A percentile compares a stretch with the other conserved stretches of the same genome.
Conservation (phyloP, 306 rosid species). For the Trifolium dubium region DNA sequence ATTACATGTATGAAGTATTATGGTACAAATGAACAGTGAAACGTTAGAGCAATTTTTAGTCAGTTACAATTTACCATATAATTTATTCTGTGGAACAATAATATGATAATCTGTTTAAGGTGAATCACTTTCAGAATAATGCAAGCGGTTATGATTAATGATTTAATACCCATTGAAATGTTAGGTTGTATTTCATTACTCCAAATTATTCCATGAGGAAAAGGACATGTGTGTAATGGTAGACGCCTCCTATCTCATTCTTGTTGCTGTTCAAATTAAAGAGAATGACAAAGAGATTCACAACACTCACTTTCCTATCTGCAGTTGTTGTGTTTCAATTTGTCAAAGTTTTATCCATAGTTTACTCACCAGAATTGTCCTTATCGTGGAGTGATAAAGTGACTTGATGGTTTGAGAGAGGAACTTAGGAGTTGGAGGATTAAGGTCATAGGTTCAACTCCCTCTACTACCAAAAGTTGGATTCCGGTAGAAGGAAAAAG, state of each 20-base stretch:
- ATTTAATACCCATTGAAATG: neutral
- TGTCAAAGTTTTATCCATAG: slow-evolving; percentile 15
- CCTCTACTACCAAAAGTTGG: too few relatives aligned
- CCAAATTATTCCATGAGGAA: neutral
- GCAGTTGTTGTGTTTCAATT: neutral
- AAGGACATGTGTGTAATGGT: neutral
- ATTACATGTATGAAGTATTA: neutral
- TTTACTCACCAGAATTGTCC: neutral
- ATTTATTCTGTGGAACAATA: neutral
- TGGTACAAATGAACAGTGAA: neutral
- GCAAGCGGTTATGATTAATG: neutral
- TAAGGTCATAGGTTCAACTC: too few relatives aligned
- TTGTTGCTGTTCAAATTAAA: slow-evolving; percentile 10
- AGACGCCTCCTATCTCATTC: neutral
- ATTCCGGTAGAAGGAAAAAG: too few relatives aligned
- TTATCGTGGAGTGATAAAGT: neutral
- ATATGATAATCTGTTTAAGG: neutral
- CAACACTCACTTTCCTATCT: slow-evolving; percentile 5
- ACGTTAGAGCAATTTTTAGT: neutral
- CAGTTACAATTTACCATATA: neutral
- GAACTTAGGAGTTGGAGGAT: too few relatives aligned
- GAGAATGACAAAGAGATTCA: neutral
- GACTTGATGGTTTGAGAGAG: neutral
- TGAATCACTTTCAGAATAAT: neutral
- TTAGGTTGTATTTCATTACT: neutral